Evolutionary conservation across 371 early-diverging fungal genomes (phyloP).

Genomic region (Nematocida ausubeli): DNA sequence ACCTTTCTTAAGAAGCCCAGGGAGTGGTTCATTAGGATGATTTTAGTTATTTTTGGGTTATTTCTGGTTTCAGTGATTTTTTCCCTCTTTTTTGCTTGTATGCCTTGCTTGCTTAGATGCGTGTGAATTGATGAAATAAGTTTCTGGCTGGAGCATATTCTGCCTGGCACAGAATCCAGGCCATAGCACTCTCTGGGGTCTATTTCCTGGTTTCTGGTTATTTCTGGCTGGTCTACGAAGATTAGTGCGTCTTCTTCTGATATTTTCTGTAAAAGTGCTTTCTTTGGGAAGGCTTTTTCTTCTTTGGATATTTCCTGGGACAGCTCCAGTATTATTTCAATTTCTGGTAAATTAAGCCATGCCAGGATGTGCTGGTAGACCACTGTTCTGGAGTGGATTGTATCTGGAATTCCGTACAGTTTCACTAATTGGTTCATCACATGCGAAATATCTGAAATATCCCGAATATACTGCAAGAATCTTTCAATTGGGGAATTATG

Average conservation of each 20-base stretch:
- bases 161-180: background rate
- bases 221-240: background rate
- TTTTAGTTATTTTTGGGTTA: background rate
- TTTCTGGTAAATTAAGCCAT: background rate
- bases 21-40: slow-evolving; percentile 24
- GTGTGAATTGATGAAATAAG: background rate
- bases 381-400: background rate
- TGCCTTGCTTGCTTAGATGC: background rate
- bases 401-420: slow-evolving; percentile 1
- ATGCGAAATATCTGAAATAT: background rate
- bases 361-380: background rate
- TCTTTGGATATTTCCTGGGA: background rate
- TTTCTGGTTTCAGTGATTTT: background rate
- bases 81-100: background rate
- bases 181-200: background rate
- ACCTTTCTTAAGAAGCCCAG: slow-evolving; percentile 1
- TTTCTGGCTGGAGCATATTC: background rate
- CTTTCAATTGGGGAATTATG: background rate
- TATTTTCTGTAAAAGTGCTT: background rate
- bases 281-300: slow-evolving; percentile 26
- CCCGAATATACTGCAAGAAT: slow-evolving; percentile 8
- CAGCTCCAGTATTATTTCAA: slow-evolving; percentile 11
- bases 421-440: background rate
- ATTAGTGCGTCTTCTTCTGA: background rate
- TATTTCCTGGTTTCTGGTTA: background rate